Evolutionary conservation across 768 basidiomycete genomes (phyloP).

Genomic region (Psilocybe subaeruginosa): DNA sequence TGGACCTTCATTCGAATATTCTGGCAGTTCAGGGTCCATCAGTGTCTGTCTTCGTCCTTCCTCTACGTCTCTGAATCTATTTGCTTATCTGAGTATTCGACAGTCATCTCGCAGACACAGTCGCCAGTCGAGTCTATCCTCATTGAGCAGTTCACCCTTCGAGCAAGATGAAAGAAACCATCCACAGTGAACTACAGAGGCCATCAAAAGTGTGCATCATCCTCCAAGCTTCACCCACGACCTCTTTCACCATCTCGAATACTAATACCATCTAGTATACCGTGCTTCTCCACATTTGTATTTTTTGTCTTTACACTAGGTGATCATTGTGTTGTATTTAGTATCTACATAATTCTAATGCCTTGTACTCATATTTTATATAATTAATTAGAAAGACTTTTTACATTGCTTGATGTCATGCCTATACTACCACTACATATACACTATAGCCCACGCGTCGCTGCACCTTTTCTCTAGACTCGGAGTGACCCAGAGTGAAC

Average conservation of each 20-base stretch:
- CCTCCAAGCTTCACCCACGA: neutral
- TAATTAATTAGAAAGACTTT: no score
- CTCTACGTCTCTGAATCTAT: neutral
- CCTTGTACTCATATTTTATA: no score
- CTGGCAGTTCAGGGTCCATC: conserved; percentile 1
- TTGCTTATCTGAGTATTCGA: neutral
- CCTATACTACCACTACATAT: no score
- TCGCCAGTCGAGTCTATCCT: conserved; percentile 11
- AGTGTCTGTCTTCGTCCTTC: neutral
- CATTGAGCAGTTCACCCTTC: neutral
- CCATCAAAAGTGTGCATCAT: neutral
- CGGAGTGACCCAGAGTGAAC: no score
- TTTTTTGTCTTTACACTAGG: neutral
- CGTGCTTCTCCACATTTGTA: neutral
- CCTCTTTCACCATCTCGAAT: no score
- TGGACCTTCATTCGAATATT: conserved; percentile 13
- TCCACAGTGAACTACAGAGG: neutral
- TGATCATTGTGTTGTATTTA: no score
- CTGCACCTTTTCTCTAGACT: no score
- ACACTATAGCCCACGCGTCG: no score
- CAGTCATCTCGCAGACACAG: neutral
- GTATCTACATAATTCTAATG: no score
- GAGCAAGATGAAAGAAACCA: neutral
- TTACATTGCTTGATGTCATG: no score
- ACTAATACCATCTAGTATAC: neutral